Evolutionary conservation across 2,329 filamentous ascomycete genomes (phyloP), one percentile per base, ranked within the genome.

Genomic region (Epicoccum sorghinum): DNA sequence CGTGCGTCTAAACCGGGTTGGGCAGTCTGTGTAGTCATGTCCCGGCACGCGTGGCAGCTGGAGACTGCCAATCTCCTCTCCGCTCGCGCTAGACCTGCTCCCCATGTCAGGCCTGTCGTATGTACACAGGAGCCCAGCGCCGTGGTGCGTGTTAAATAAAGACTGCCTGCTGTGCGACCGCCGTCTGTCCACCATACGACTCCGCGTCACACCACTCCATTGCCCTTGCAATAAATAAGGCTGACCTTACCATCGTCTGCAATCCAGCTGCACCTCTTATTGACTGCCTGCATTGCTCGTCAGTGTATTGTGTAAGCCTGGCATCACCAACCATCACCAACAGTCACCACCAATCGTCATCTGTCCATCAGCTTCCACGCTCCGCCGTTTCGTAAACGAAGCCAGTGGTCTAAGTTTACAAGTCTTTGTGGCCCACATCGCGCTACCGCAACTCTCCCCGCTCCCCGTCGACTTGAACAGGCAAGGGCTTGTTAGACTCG

Each of bases 101-200:
- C 63, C 52, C 67, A 62, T 64, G 61, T 61, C 57, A 42, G 58
- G 41, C 36, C 56, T 55, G 39, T 27, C 14, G 49, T 57, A 61
- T 57, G 52, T 57, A 65, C 61, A 65, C 62, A 57, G 62, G 61
- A 55, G 68, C 70, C 69, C 67, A 70, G 64, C 64, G 54, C 41
- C 56, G 58, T 61, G 66, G 66, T 59, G 62, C 57, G 43, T 37
- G 64, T 66, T 67, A 68, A 55, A 68, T 65, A 69, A 59, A 57
- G 58, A 47, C 55, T 35, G 47, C 55, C 41, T 62, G 57, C 60
- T 57, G 58, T 59, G 58, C 54, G 44, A 58, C 59, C 52, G 45
- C 42, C 38, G 45, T 35, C 35, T 52, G 35, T 48, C 48, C 57
- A 49, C 50, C 42, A 49, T 56, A 55, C 54, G 41, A 59, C 40